phyloP scores from a whole-genome alignment of 768 basidiomycete genomes.

The Coprinellus micaceus region DNA sequence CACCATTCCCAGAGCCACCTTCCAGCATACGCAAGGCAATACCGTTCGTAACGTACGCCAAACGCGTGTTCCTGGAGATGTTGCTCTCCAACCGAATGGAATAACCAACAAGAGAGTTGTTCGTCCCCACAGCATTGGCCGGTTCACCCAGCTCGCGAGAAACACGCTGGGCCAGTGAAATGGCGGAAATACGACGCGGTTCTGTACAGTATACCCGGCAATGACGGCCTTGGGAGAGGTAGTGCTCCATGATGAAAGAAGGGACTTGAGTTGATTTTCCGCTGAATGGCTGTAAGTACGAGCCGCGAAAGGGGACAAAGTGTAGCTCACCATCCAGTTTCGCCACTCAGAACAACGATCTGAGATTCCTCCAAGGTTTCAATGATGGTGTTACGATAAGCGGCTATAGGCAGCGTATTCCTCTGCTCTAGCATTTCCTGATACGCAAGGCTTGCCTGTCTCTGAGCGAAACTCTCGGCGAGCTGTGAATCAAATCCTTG shows the following conservation, averaged over 20 bases:
- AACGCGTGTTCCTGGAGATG: constrained; percentile 69
- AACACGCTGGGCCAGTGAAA: constrained; percentile 92
- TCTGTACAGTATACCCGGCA: constrained; percentile 96
- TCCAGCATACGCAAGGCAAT: constrained; percentile 98
- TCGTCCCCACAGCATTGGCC: constrained; percentile 71
- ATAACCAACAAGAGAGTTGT: constrained; percentile 83
- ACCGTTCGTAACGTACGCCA: constrained; percentile 89
- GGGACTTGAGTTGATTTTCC: constrained; percentile 98
- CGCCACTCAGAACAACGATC: constrained; percentile 74
- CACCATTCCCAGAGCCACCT: constrained; percentile 63
- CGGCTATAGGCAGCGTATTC: constrained; percentile 79
- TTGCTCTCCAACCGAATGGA: constrained; percentile 91
- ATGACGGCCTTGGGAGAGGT: constrained; percentile 69
- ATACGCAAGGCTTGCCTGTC: constrained; percentile 63
- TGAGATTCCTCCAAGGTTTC: constrained; percentile 68
- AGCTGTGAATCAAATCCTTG: constrained; percentile 9
- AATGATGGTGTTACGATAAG: constrained; percentile 71
- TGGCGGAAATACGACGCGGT: constrained; percentile 91
- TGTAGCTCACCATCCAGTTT: constrained; percentile 37
- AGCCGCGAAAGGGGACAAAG: constrained; percentile 3
- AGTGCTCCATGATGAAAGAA: constrained; percentile 88
- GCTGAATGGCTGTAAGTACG: constrained; percentile 34
- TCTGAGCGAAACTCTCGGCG: constrained; percentile 43
- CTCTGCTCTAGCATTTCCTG: constrained; percentile 88
- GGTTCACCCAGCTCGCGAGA: constrained; percentile 89